phyloP scores from a whole-genome alignment of 2,329 filamentous ascomycete genomes.

The Saccharata proteae region DNA sequence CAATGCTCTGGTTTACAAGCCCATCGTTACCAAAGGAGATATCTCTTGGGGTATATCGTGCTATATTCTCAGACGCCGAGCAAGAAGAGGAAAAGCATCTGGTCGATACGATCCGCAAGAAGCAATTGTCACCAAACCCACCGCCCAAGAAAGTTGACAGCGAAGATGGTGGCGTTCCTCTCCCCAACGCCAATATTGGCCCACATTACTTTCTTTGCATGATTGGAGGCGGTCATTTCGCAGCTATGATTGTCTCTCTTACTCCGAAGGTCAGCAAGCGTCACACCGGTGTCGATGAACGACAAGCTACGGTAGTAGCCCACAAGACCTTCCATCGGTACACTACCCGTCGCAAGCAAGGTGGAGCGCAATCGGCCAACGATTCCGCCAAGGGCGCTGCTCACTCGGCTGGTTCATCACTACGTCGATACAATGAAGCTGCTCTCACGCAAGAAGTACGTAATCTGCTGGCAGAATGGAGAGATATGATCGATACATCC shows the following conservation, averaged over 20 bases:
- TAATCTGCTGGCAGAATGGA: conserved; percentile 72
- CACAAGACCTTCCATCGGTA: conserved; percentile 98
- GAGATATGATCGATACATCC: conserved; percentile 66
- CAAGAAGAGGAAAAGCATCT: conserved; percentile 50
- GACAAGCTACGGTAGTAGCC: conserved; percentile 76
- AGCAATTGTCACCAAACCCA: conserved; percentile 59
- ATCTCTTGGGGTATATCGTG: conserved; percentile 76
- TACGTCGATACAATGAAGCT: conserved; percentile 89
- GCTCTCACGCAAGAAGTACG: conserved; percentile 84
- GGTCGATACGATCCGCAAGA: conserved; percentile 57
- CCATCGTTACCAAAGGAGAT: conserved; percentile 61
- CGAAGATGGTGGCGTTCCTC: conserved; percentile 43
- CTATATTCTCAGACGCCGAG: conserved; percentile 64
- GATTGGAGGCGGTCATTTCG: conserved; percentile 97
- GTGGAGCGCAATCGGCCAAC: conserved; percentile 86
- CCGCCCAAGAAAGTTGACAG: conserved; percentile 23
- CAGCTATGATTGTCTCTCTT: conserved; percentile 86
- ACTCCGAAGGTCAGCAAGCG: conserved; percentile 67
- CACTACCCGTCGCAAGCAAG: conserved; percentile 90
- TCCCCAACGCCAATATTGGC: conserved; percentile 49
- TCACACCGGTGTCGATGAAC: conserved; percentile 58
- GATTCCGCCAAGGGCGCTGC: conserved; percentile 89
- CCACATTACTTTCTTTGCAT: conserved; percentile 95
- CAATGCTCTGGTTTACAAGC: conserved; percentile 77
- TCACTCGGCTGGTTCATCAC: conserved; percentile 80